Conservation (phyloP, 129 eudicot genomes). For the Lonicera japonica region DNA sequence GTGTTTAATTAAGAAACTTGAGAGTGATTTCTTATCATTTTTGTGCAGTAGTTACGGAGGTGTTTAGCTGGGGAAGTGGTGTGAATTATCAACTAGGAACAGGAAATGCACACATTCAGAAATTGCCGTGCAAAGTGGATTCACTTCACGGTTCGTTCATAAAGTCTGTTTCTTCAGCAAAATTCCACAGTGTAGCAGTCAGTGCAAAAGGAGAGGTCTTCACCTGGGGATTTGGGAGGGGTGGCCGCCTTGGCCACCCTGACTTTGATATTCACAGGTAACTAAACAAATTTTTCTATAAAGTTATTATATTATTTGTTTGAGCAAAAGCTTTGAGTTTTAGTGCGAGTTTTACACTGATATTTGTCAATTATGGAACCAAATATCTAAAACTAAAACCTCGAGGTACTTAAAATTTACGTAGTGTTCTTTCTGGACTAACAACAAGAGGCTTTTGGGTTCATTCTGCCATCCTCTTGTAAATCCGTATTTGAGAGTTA, state of each 20-base stretch:
- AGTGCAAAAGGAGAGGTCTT: constrained; percentile 76
- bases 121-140: constrained; percentile 92
- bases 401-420: too few species aligned
- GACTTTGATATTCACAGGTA: constrained; percentile 99
- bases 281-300: too few species aligned
- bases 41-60: constrained; percentile 67
- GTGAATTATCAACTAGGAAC: constrained; percentile 97
- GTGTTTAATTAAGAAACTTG: neutral
- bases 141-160: constrained; percentile 79
- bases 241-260: constrained; percentile 99
- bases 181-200: constrained; percentile 96
- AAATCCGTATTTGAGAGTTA: too few species aligned
- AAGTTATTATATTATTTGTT: too few species aligned
- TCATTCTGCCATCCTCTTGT: too few species aligned
- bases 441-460: too few species aligned
- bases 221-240: constrained; percentile 99
- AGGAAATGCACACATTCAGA: constrained; percentile 97
- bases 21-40: neutral
- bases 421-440: too few species aligned
- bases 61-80: constrained; percentile 99
- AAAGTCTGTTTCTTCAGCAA: constrained; percentile 69
- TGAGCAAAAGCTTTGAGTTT: too few species aligned
- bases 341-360: too few species aligned
- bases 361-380: too few species aligned
- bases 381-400: too few species aligned